Conservation (phyloP, 805 yeast species). For the Cyberlindnera subsufficiens region DNA sequence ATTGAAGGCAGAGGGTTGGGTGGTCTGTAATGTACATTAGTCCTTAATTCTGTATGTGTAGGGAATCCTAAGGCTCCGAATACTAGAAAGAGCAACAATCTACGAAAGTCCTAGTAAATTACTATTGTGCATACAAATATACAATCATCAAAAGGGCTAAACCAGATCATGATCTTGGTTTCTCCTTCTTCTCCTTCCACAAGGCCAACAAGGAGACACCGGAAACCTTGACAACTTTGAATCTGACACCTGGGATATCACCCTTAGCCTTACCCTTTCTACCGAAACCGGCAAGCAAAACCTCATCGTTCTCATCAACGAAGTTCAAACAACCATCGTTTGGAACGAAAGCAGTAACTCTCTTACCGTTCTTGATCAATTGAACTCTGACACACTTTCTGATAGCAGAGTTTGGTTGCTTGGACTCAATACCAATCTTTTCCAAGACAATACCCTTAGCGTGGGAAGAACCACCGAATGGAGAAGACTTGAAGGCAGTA, state of each 20-base stretch:
- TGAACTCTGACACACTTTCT: conserved; percentile 99
- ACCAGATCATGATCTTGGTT: conserved; percentile 90
- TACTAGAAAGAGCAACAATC: too few species aligned
- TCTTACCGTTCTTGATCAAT: conserved; percentile 99
- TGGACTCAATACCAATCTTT: conserved; percentile 99
- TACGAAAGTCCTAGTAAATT: neutral
- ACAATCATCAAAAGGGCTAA: conserved; percentile 9
- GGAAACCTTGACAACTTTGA: conserved; percentile 99
- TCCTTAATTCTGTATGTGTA: neutral
- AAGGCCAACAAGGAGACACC: conserved; percentile 99
- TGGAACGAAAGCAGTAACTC: conserved; percentile 99
- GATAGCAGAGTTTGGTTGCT: conserved; percentile 99
- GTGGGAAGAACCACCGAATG: conserved; percentile 99
- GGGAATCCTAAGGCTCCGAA: too few species aligned
- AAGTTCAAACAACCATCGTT: conserved; percentile 99
- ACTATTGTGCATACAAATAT: conserved; percentile 24
- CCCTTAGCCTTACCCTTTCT: conserved; percentile 99
- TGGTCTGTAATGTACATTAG: conserved; percentile 1
- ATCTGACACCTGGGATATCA: conserved; percentile 99
- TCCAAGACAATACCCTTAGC: conserved; percentile 99
- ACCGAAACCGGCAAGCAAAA: conserved; percentile 99
- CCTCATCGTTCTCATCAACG: conserved; percentile 99
- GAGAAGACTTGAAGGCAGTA: conserved; percentile 99
- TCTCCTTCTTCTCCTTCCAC: conserved; percentile 99
- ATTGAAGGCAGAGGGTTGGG: conserved; percentile 41